Evolutionary conservation across 805 yeast species (phyloP).

Genomic region (Grigorovia transvaalensis): DNA sequence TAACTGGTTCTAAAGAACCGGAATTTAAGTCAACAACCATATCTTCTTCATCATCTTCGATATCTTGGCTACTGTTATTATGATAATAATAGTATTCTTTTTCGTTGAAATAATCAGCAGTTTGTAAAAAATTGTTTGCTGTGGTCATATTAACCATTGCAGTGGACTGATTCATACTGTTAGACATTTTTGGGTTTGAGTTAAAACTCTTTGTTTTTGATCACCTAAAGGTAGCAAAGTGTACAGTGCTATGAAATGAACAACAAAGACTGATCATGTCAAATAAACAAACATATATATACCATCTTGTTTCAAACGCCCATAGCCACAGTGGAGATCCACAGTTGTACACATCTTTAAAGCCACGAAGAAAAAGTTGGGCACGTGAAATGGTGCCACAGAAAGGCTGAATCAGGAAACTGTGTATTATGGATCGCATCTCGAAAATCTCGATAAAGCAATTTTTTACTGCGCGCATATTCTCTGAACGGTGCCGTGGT

Average conservation of each 20-base stretch:
- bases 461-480: too few species aligned
- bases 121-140: not conserved
- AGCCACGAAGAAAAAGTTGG: not conserved
- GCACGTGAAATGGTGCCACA: not conserved
- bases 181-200: not conserved
- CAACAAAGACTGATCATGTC: too few species aligned
- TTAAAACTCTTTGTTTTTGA: too few species aligned
- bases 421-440: not conserved
- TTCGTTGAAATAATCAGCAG: too few species aligned
- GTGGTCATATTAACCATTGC: not conserved
- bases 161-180: not conserved
- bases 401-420: not conserved
- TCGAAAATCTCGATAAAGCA: too few species aligned
- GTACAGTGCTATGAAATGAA: too few species aligned
- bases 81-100: not conserved
- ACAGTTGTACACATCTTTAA: not conserved
- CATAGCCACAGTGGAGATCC: not conserved
- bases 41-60: slow-evolving; percentile 17
- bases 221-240: too few species aligned
- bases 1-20: slow-evolving; percentile 19
- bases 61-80: not conserved
- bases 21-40: slow-evolving; percentile 24
- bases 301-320: not conserved
- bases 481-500: too few species aligned
- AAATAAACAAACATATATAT: too few species aligned